These are phyloP conservation scores for Leishmania turanica DNA, from an alignment of 208 protist genomes.

Conservation along the genomic window DNA sequence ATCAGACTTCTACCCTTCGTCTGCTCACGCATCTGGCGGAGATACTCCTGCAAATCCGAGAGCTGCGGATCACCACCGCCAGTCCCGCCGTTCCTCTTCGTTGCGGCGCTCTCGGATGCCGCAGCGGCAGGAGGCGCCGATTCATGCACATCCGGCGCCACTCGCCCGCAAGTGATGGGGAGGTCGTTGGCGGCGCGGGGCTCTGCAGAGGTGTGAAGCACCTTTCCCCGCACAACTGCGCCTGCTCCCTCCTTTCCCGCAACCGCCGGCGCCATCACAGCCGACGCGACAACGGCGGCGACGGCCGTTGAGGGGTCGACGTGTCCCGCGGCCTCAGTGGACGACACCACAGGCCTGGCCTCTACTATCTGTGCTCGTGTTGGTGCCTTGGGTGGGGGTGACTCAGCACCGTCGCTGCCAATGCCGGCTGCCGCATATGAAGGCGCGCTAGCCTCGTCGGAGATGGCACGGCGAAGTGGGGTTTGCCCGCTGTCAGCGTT, in stretches of 20 bases:
- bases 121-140: background rate
- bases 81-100: background rate
- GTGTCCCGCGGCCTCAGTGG: slow-evolving; percentile 4
- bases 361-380: slow-evolving; percentile 21
- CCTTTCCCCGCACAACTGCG: slow-evolving; percentile 14
- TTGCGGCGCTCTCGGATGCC: background rate
- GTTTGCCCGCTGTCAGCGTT: background rate
- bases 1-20: slow-evolving; percentile 45
- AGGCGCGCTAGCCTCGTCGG: background rate
- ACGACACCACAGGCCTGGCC: background rate
- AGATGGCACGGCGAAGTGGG: background rate
- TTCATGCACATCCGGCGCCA: background rate
- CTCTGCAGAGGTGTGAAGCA: slow-evolving; percentile 27
- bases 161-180: slow-evolving; percentile 25
- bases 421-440: background rate
- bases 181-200: slow-evolving; percentile 30
- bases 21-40: slow-evolving; percentile 42
- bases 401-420: slow-evolving; percentile 10
- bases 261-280: background rate
- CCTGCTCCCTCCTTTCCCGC: background rate
- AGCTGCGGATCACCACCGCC: slow-evolving; percentile 22
- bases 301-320: slow-evolving; percentile 7
- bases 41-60: slow-evolving; percentile 55
- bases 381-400: slow-evolving; percentile 26
- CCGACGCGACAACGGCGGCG: background rate